A percentile compares a stretch with the other conserved stretches of the same genome.
phyloP scores from a whole-genome alignment of 192 early-diverging fungal species.

The Mycoemilia scoparia region DNA sequence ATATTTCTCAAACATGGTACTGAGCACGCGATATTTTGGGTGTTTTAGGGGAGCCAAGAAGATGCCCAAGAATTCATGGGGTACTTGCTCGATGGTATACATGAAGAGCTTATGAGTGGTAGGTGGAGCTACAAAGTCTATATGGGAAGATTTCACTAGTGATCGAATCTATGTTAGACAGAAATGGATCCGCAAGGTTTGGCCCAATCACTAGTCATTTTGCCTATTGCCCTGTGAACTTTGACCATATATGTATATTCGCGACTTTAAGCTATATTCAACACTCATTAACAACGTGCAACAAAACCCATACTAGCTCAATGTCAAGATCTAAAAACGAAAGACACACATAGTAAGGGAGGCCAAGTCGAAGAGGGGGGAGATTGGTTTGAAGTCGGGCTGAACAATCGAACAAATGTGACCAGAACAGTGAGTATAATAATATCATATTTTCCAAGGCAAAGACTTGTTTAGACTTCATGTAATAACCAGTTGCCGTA shows the following conservation, averaged over 20 bases:
- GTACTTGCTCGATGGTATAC: conserved; percentile 81
- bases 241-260: too few species aligned
- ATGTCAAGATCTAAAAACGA: background rate
- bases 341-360: background rate
- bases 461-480: too few species aligned
- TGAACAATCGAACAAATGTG: conserved; percentile 37
- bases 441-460: background rate
- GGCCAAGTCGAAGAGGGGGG: conserved; percentile 19
- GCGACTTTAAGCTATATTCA: background rate
- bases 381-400: conserved; percentile 83
- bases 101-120: conserved; percentile 64
- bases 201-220: too few species aligned
- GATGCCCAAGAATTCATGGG: conserved; percentile 95
- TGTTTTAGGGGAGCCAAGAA: conserved; percentile 91
- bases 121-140: background rate
- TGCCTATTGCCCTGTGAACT: too few species aligned
- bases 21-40: conserved; percentile 4
- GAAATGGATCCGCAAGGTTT: too few species aligned
- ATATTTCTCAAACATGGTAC: conserved; percentile 5
- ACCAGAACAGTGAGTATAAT: conserved; percentile 31
- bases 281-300: too few species aligned
- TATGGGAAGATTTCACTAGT: too few species aligned
- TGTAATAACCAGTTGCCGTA: too few species aligned
- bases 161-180: too few species aligned
- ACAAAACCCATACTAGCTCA: background rate